Evolutionary conservation across 2,329 filamentous ascomycete genomes (phyloP).

Genomic region (Tolypocladium capitatum): DNA sequence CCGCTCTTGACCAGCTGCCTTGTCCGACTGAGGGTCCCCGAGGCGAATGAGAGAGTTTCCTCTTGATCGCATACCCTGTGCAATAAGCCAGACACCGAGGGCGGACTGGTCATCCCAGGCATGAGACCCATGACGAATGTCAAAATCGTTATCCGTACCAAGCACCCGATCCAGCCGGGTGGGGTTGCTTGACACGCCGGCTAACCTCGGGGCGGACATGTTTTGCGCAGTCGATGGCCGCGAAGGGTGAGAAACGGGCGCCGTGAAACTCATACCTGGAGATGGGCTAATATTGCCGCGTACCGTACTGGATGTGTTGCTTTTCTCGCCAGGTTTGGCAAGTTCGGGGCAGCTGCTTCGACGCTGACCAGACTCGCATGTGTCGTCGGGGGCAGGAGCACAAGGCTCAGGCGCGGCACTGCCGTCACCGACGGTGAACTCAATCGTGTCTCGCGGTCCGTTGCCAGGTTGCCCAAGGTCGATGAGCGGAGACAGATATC

Average conservation of each 20-base stretch:
- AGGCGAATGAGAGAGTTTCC: slow-evolving; percentile 10
- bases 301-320: background rate
- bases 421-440: slow-evolving; percentile 22
- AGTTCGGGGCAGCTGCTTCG: background rate
- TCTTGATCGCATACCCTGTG: slow-evolving; percentile 17
- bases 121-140: slow-evolving; percentile 15
- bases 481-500: slow-evolving; percentile 12
- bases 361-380: background rate
- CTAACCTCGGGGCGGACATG: background rate
- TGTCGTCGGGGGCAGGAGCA: background rate
- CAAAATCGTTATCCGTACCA: slow-evolving; percentile 14
- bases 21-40: slow-evolving; percentile 5
- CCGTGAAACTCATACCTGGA: background rate
- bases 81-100: slow-evolving; percentile 23
- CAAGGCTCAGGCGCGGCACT: background rate
- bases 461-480: slow-evolving; percentile 17
- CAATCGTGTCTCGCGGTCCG: slow-evolving; percentile 36
- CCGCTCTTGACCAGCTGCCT: background rate
- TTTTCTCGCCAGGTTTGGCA: background rate
- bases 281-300: background rate
- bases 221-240: background rate
- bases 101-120: slow-evolving; percentile 20
- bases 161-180: slow-evolving; percentile 6
- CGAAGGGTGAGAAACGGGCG: background rate
- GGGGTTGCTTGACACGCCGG: slow-evolving; percentile 1